These are phyloP conservation scores for Lentinus tigrinus DNA, from an alignment of 768 basidiomycete species.

Conservation along the genomic window DNA sequence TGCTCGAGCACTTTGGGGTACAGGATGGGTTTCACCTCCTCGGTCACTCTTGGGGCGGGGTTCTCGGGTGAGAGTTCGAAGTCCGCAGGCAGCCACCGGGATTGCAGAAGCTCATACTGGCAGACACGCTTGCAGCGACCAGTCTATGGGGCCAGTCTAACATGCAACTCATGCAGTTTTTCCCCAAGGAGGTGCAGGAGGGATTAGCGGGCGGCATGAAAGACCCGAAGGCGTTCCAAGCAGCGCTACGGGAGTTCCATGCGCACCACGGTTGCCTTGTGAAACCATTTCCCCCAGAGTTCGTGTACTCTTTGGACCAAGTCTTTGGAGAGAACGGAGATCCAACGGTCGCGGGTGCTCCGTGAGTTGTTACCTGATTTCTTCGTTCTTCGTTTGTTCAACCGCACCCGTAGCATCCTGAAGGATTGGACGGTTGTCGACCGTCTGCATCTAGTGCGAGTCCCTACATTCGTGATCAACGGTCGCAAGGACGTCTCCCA, in stretches of 20 bases:
- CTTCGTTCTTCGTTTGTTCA: background rate
- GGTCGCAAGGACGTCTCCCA: slow-evolving; percentile 29
- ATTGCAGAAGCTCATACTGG: slow-evolving; percentile 43
- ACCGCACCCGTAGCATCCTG: slow-evolving; percentile 13
- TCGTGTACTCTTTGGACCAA: slow-evolving; percentile 32
- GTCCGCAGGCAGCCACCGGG: slow-evolving; percentile 41
- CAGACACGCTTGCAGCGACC: slow-evolving; percentile 44
- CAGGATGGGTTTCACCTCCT: slow-evolving; percentile 39
- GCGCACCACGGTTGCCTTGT: slow-evolving; percentile 41
- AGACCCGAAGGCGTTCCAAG: slow-evolving; percentile 40
- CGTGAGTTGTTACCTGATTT: slow-evolving; percentile 5
- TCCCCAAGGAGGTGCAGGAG: slow-evolving; percentile 39
- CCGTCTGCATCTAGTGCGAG: slow-evolving; percentile 22
- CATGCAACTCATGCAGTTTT: slow-evolving; percentile 36
- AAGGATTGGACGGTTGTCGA: slow-evolving; percentile 28
- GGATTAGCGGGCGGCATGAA: slow-evolving; percentile 44
- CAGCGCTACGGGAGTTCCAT: slow-evolving; percentile 41
- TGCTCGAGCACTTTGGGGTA: slow-evolving; percentile 41
- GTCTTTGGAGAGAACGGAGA: slow-evolving; percentile 35
- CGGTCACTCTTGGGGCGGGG: slow-evolving; percentile 60
- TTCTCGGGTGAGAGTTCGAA: slow-evolving; percentile 42
- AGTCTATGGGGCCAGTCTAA: slow-evolving; percentile 39
- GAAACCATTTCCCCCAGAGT: slow-evolving; percentile 41
- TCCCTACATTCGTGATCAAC: slow-evolving; percentile 29
- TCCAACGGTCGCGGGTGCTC: slow-evolving; percentile 39